A percentile compares a stretch with the other conserved stretches of the same genome.
Conservation (phyloP, 495 filamentous ascomycete species). For the Penicillium maclennaniae region DNA sequence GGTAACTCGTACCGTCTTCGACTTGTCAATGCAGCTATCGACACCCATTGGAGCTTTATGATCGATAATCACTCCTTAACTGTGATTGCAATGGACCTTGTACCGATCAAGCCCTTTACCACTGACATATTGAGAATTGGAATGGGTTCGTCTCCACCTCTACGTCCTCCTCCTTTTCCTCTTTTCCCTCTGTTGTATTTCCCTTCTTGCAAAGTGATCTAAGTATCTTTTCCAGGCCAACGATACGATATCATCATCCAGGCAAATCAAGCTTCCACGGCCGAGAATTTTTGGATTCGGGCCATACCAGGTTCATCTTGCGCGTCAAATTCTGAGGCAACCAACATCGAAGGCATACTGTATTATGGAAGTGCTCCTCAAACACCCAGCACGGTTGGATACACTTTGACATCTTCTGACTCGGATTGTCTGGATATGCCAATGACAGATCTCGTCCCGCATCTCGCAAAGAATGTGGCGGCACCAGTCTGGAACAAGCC, state of each 20-base stretch:
- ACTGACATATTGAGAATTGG: conserved; percentile 47
- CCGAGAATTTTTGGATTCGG: conserved; percentile 62
- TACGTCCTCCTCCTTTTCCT: conserved; percentile 11
- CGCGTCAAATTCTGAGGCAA: conserved; percentile 35
- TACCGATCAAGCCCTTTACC: conserved; percentile 45
- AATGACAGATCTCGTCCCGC: conserved; percentile 7
- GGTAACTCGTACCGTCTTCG: conserved; percentile 48
- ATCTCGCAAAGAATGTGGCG: conserved; percentile 10
- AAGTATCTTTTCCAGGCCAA: conserved; percentile 41
- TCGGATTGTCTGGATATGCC: not conserved
- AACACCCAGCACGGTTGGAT: not conserved
- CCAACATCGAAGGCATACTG: conserved; percentile 56
- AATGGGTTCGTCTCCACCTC: conserved; percentile 49
- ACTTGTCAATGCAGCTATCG: conserved; percentile 44
- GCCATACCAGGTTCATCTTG: conserved; percentile 50
- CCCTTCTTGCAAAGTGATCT: not conserved
- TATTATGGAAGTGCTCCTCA: conserved; percentile 38
- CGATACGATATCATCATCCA: conserved; percentile 67
- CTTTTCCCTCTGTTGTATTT: not conserved
- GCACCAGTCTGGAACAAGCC: conserved; percentile 10
- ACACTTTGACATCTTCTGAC: not conserved
- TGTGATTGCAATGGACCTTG: conserved; percentile 47
- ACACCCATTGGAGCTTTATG: conserved; percentile 45
- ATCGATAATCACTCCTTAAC: conserved; percentile 47
- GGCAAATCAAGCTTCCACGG: conserved; percentile 41